Evolutionary conservation across 331 rosid genomes (phyloP).

Genomic region (Dryas integrifolia): DNA sequence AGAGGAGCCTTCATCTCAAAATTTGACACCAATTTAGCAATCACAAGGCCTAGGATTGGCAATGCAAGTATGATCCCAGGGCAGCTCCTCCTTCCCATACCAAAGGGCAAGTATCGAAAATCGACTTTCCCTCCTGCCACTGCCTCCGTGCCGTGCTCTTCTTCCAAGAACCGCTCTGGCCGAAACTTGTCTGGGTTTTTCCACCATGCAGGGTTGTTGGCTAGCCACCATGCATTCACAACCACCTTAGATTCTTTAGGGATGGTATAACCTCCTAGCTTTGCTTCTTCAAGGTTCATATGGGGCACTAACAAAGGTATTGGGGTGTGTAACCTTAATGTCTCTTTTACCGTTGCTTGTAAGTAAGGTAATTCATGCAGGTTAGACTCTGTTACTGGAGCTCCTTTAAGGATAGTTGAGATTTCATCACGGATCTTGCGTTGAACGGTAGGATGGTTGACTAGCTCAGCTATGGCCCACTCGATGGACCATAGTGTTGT

Average conservation of each 20-base stretch:
- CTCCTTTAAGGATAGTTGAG: constrained; percentile 47
- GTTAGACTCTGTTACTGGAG: constrained; percentile 62
- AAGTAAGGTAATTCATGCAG: constrained; percentile 56
- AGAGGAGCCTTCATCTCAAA: constrained; percentile 53
- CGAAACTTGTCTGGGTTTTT: constrained; percentile 56
- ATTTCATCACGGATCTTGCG: constrained; percentile 60
- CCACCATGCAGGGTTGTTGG: constrained; percentile 79
- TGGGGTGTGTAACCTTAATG: constrained; percentile 64
- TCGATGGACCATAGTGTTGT: constrained; percentile 83
- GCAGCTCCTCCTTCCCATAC: constrained; percentile 85
- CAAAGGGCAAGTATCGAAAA: constrained; percentile 71
- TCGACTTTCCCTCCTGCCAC: constrained; percentile 68
- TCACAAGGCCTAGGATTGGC: constrained; percentile 59
- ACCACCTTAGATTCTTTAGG: constrained; percentile 79
- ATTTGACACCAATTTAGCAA: constrained; percentile 56
- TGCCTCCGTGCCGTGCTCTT: constrained; percentile 54
- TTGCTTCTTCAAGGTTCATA: constrained; percentile 85
- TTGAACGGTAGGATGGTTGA: constrained; percentile 57
- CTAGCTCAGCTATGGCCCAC: constrained; percentile 79
- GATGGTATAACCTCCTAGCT: constrained; percentile 56
- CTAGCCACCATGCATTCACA: constrained; percentile 88
- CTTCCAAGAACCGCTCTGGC: constrained; percentile 76
- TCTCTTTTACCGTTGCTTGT: constrained; percentile 76
- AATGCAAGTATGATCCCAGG: constrained; percentile 80
- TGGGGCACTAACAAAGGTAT: constrained; percentile 81